Evolutionary conservation across 192 early-diverging fungal species (phyloP).

Genomic region (Backusella liffmaniae): DNA sequence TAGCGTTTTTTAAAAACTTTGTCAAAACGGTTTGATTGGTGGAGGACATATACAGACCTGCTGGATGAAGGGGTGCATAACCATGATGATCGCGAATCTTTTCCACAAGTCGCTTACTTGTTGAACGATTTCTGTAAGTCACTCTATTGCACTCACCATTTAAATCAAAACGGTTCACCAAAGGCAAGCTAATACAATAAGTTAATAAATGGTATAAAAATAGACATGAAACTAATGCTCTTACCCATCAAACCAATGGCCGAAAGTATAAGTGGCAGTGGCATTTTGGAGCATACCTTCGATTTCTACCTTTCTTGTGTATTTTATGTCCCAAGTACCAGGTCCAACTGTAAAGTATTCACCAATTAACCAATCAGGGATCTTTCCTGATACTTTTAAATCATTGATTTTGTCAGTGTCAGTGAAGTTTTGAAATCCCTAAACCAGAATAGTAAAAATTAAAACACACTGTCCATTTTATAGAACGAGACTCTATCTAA

Average conservation of each 20-base stretch:
- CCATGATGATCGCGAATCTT: constrained; percentile 75
- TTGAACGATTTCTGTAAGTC: constrained; percentile 57
- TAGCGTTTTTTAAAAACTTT: constrained; percentile 53
- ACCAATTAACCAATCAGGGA: constrained; percentile 66
- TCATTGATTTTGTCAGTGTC: constrained; percentile 45
- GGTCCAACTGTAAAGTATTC: constrained; percentile 70
- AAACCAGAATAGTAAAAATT: neutral
- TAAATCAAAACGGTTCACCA: constrained; percentile 70
- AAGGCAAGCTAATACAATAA: constrained; percentile 49
- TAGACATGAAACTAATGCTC: neutral
- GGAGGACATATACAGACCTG: constrained; percentile 62
- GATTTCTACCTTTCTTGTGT: constrained; percentile 53
- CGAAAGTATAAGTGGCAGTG: constrained; percentile 67
- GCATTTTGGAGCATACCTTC: constrained; percentile 63
- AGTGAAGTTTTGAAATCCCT: constrained; percentile 57
- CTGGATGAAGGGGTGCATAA: constrained; percentile 64
- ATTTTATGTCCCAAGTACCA: constrained; percentile 64
- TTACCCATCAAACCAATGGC: constrained; percentile 71
- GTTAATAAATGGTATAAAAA: neutral
- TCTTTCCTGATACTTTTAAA: constrained; percentile 52
- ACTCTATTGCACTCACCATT: constrained; percentile 54
- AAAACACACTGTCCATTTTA: neutral
- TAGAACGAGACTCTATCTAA: neutral
- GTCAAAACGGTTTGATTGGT: constrained; percentile 70
- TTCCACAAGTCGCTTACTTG: constrained; percentile 56